Evolutionary conservation across 1,139 yeast genomes (phyloP), one percentile per base, ranked within the genome.

Genomic region (Scheffersomyces stambukii): DNA sequence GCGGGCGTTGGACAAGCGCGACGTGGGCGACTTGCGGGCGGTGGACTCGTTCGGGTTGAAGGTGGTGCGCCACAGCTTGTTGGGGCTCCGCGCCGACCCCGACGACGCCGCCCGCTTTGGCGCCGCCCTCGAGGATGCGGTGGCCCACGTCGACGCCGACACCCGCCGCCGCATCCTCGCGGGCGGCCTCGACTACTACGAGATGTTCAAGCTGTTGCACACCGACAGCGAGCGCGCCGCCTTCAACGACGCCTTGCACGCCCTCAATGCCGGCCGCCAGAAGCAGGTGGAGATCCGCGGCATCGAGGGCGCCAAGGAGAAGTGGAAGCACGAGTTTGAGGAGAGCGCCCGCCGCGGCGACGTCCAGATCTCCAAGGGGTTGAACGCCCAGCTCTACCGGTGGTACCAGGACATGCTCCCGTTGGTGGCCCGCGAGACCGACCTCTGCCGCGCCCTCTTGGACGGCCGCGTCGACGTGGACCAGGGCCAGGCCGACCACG

Each of bases 301-400:
- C 4, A 68, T 82, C 7, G 91, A 83, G 43, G 91, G 91, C 3
- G 95, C 97, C 0, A 77, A 73, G 39, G 85, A 80, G 47, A 81
- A 83, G 52, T 91, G 97, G 97, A 80, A 76, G 48, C 81, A 79
- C 44, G 91, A 81, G 41, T 81, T 75, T 45, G 93, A 85, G 45
- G 80, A 75, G 35, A 66, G 81, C 52, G 74, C 73, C 37, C 73
- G 69, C 28, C 65, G 81, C 43, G 88, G 89, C n/a, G 74, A 66
- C 6, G 40, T 77, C 24, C 56, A 76, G 15, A 11, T 18, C 11
- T 69, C 75, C 31, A 73, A 75, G 36, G 70, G 76, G 5, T 60
- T 89, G 29, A 88, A 85, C 38, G 81, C 78, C 2, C 76, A 79
- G 42, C 60, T 91, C 22, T 91, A 86, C 73, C 76, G 75, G 38